Evolutionary conservation across 2,329 filamentous ascomycete genomes (phyloP), one percentile per base, ranked within the genome.

Genomic region (Arachnomyces sp.): DNA sequence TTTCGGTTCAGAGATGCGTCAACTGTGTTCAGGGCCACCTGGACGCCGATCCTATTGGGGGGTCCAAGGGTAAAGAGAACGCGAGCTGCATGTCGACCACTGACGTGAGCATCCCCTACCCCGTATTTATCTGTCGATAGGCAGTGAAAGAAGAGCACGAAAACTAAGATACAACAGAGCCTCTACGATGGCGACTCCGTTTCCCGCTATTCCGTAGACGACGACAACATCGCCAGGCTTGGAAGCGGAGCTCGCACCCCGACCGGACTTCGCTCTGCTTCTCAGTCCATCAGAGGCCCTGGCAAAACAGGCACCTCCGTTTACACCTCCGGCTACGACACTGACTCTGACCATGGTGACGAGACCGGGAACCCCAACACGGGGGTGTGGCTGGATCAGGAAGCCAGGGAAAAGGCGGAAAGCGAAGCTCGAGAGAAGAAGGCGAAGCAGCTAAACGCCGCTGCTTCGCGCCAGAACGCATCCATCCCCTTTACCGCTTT

Each of bases 1-100:
- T 5, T n/a, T 9, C 21, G 11, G 6, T 31, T 7, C 46, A 72
- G 69, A 63, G 62, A 48, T 73, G 70, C 49, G 46, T 58, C 17
- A 52, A 52, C 28, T 67, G 64, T 36, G 55, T 61, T 7, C 60
- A 66, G 40, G 52, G 49, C 6, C 51, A 55, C 32, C 36, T 56
- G 15, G 62, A 64, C 21, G 45, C 53, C 7, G 57, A 61, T 2
- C 54, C 61, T 2, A 44, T 61, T 11, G 36, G 48, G n/a, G 60
- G 64, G 28, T 54, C 60, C 38, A 39, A 48, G n/a, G 62, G 48
- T 14, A 32, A 4, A 32, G 15, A 13, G 5, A 14, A 5, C 17
- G 21, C 9, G 13, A 28, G 18, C 11, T 28, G 13, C 31, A 32
- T 14, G 8, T 40, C 41, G 3, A 44, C 42, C 4, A 39, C 9